A percentile compares a stretch with the other conserved stretches of the same genome.
Evolutionary conservation across 2,329 filamentous ascomycete species (phyloP).

Genomic region (Fusarium xyrophilum): DNA sequence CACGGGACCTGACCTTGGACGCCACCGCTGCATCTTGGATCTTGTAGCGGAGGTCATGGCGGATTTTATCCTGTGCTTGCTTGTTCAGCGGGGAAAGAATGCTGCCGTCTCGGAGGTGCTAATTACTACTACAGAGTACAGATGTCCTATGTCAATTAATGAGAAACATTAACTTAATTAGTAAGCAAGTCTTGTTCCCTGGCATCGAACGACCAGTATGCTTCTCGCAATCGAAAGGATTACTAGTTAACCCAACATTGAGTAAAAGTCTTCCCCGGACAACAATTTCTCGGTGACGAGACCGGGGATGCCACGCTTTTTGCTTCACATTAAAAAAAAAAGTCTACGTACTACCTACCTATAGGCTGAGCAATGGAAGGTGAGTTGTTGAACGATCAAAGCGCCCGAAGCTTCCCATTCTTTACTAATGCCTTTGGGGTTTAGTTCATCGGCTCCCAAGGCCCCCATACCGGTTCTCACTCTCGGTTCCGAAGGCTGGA

Average conservation of each 20-base stretch:
- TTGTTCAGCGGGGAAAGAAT: neutral
- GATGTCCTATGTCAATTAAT: neutral
- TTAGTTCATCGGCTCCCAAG: conserved; percentile 17
- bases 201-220: neutral
- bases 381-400: conserved; percentile 1
- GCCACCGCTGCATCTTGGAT: conserved; percentile 14
- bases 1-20: conserved; percentile 36
- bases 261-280: conserved; percentile 13
- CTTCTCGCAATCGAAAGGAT: neutral
- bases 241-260: conserved; percentile 12
- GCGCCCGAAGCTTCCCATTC: conserved; percentile 28
- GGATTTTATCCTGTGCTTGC: neutral
- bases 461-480: conserved; percentile 13
- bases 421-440: conserved; percentile 8
- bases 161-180: neutral
- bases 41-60: neutral
- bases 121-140: neutral
- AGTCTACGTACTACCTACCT: neutral
- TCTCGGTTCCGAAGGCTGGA: conserved; percentile 22
- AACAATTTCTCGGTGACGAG: conserved; percentile 9
- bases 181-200: neutral
- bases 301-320: neutral
- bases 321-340: neutral
- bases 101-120: neutral
- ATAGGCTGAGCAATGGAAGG: neutral